Evolutionary conservation across 2,329 filamentous ascomycete genomes (phyloP).

Genomic region (Colletotrichum scovillei): DNA sequence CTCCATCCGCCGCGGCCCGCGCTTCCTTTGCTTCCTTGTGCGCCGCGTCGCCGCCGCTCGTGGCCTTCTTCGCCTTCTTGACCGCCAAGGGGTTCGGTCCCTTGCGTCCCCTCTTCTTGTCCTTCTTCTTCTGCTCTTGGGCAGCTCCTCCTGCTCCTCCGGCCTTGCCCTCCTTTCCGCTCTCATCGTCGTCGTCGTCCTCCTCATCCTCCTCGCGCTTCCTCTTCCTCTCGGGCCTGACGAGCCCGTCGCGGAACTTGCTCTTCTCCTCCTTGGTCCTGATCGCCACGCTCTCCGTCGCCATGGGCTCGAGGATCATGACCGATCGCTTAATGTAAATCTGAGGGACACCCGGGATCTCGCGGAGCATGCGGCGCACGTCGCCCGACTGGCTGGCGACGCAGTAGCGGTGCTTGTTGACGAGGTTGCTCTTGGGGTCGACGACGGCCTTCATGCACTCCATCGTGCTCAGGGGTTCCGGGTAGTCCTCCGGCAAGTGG

Average conservation of each 20-base stretch:
- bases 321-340: conserved; percentile 84
- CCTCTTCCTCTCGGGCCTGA: conserved; percentile 61
- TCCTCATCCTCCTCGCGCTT: conserved; percentile 60
- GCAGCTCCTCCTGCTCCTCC: conserved; percentile 4
- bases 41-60: conserved; percentile 36
- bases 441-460: conserved; percentile 82
- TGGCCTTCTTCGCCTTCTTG: conserved; percentile 73
- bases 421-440: conserved; percentile 77
- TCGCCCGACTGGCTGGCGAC: conserved; percentile 79
- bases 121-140: conserved; percentile 63
- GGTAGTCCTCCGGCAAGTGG: conserved; percentile 78
- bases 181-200: conserved; percentile 47
- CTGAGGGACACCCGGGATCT: conserved; percentile 78
- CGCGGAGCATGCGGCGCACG: conserved; percentile 71
- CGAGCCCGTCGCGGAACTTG: conserved; percentile 80
- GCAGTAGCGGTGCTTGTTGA: conserved; percentile 84
- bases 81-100: conserved; percentile 78
- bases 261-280: conserved; percentile 76
- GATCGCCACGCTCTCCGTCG: conserved; percentile 70
- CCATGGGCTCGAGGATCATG: conserved; percentile 80
- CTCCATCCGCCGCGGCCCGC: conserved; percentile 36
- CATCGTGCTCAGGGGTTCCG: conserved; percentile 74
- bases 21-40: conserved; percentile 38
- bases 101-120: conserved; percentile 70
- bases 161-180: conserved; percentile 39